Percentiles rank a stretch among this genome's conserved stretches.
Conservation (phyloP, 2,329 filamentous ascomycete species). For the Endocalyx cinctus region DNA sequence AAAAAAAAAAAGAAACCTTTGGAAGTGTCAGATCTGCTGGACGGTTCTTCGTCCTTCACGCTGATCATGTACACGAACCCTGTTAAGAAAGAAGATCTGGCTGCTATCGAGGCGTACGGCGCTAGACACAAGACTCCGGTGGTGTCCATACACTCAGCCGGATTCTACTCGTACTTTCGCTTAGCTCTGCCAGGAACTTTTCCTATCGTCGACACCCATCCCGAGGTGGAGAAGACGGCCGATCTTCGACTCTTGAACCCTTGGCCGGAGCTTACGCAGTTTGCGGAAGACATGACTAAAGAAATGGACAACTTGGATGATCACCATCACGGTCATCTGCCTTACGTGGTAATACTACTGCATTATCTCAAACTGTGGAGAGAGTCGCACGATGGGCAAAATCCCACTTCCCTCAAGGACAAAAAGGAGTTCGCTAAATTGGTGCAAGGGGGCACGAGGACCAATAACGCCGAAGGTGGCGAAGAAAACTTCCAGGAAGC, state of each 20-base stretch:
- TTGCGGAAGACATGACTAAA: slow-evolving; percentile 61
- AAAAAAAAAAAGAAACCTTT: too few relatives aligned
- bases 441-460: slow-evolving; percentile 64
- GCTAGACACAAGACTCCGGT: slow-evolving; percentile 62
- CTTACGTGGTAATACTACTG: slow-evolving; percentile 77
- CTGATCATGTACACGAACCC: slow-evolving; percentile 53
- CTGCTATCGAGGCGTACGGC: slow-evolving; percentile 42
- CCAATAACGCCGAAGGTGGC: slow-evolving; percentile 72
- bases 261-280: slow-evolving; percentile 75
- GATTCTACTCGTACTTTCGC: slow-evolving; percentile 89
- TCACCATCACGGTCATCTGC: slow-evolving; percentile 87
- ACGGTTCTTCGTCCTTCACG: slow-evolving; percentile 40
- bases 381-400: slow-evolving; percentile 58
- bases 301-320: slow-evolving; percentile 66
- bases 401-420: slow-evolving; percentile 73
- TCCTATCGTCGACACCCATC: slow-evolving; percentile 93
- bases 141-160: slow-evolving; percentile 80
- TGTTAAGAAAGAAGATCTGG: slow-evolving; percentile 38
- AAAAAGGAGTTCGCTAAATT: slow-evolving; percentile 77
- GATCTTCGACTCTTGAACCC: slow-evolving; percentile 81
- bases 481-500: slow-evolving; percentile 99
- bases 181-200: slow-evolving; percentile 73
- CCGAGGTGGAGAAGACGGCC: slow-evolving; percentile 76
- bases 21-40: too few relatives aligned
- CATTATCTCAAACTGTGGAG: slow-evolving; percentile 83